Base-by-base conservation (phyloP, 805 yeast genomes). In the Nakazawaea holstii region DNA sequence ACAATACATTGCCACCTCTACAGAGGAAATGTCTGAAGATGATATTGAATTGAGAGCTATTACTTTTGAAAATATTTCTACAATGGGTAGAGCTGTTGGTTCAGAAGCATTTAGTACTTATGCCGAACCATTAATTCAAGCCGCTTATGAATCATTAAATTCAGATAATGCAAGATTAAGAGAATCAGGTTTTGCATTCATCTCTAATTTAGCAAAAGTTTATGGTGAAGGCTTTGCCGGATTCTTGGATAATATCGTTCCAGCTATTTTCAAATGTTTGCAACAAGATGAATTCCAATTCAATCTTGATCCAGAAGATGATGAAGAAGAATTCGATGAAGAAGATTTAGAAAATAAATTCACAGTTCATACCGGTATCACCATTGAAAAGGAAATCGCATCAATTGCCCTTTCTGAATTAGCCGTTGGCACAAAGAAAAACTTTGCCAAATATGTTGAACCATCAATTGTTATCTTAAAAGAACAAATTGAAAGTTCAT, bases 41-140 rank as follows among this genome's bases (percentile, higher is more conserved):
- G 96, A 90, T 60, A 82, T 88, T 54, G 96, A 90, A 69, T 79
- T 94, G 59, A 81, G 95, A 66, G 97, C 96, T 32, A 77, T 82
- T 64, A 88, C 97, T 46, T 84, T 94, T 56, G 99, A 94, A 72
- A 86, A 94, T 60, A 79, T 94, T 55, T 87, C 97, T 39, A 85
- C 97, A 13, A 83, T 94, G 86, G 97, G 96, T 48, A 80, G 91
- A 66, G 97, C 99, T 48, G 97, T 94, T 50, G 96, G 97, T 53
- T 85, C 94, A 47, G 92, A 85, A 57, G 74, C 89, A 0, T 94
- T 94, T 70, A 79, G 87, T 37, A 80, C 86, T 39, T 89, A 79
- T 64, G 96, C 97, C 44, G 82, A 83, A 61, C 92, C 96, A 26
- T 76, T 91, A 64, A 87, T 90, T 56, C 86, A 87, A 62, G 88